Evolutionary conservation across 2,329 filamentous ascomycete species (phyloP).

Genomic region (Claviceps paspali): DNA sequence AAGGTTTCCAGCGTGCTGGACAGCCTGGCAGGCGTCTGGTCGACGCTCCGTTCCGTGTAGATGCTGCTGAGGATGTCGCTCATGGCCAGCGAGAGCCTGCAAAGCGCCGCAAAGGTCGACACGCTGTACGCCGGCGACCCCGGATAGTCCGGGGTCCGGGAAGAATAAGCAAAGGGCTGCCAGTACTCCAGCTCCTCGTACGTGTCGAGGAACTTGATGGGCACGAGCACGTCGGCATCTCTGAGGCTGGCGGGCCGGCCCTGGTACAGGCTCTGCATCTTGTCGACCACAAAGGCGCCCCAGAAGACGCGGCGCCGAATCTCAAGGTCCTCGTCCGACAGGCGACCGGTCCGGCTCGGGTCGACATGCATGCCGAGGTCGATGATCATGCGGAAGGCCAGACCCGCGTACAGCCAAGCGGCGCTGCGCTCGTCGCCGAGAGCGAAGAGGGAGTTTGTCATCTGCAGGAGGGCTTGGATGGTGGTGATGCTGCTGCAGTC

Average conservation of each 20-base stretch:
- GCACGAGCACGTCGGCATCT: conserved; percentile 29
- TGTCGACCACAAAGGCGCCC: conserved; percentile 23
- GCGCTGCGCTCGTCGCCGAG: conserved; percentile 33
- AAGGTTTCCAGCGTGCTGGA: conserved; percentile 20
- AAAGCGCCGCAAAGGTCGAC: conserved; percentile 26
- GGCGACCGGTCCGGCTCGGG: conserved; percentile 14
- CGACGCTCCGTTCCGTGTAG: conserved; percentile 27
- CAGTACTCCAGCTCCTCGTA: conserved; percentile 39
- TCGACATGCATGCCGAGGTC: conserved; percentile 38
- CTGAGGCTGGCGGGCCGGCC: conserved; percentile 33
- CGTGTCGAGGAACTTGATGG: conserved; percentile 30
- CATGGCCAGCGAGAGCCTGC: conserved; percentile 30
- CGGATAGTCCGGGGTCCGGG: conserved; percentile 12
- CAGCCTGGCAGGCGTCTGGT: conserved; percentile 19
- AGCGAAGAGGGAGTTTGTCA: conserved; percentile 35
- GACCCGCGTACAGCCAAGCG: conserved; percentile 42
- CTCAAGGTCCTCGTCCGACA: conserved; percentile 30
- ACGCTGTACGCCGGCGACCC: conserved; percentile 25
- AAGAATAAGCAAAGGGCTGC: conserved; percentile 27
- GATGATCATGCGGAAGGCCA: conserved; percentile 39
- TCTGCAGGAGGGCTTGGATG: conserved; percentile 35
- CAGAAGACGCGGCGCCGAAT: conserved; percentile 18
- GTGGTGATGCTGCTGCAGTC: conserved; percentile 37
- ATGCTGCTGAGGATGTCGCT: conserved; percentile 29
- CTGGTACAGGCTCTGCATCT: conserved; percentile 39